Base-by-base conservation (phyloP, 2,329 filamentous ascomycete genomes). In the Calonectria hongkongensis region DNA sequence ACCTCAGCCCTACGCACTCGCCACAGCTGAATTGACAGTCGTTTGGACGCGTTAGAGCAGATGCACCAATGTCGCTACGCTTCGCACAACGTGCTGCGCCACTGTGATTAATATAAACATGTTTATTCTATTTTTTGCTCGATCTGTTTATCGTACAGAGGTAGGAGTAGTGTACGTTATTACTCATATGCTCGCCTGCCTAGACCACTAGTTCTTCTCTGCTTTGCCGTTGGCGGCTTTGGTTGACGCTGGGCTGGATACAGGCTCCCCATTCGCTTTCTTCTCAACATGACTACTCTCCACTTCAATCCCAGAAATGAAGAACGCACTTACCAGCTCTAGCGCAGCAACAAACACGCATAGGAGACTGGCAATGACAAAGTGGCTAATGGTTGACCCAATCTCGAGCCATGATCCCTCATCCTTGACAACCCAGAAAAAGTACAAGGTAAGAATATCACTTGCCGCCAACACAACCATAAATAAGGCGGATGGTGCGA, bases 351-450 rank as follows among this genome's bases (percentile, higher is more conserved):
- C 95, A 85, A 99, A 99, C 10, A 98, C 92, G 78, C 95, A 97
- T 54, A 98, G 82, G 78, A 95, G 83, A 83, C 95, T 98, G 21
- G 95, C 96, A 85, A 99, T 98, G 73, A 92, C 92, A 84, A 98
- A 99, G 83, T 98, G 96, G 80, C 92, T 98, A 77, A 99, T 99
- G 4, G 95, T 98, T 33, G 95, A 98, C 39, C 97, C 97, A 82
- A 99, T 99, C 82, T 99, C 97, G 72, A 99, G 86, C 97, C 97
- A 99, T 27, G 94, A 97, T 0, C 97, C 97, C 82, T 99, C 97
- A 79, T 99, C 97, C 80, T 94, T 94, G 56, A 99, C 97, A 79
- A 98, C 95, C 92, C 95, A 99, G 86, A 99, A 99, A 87, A 99
- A 99, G 80, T 97, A 95, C 66, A 99, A 88, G 4, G 97, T 98